These are phyloP conservation scores for Diaporthe velutina DNA, from an alignment of 2,329 filamentous ascomycete species.

Conservation along the genomic window DNA sequence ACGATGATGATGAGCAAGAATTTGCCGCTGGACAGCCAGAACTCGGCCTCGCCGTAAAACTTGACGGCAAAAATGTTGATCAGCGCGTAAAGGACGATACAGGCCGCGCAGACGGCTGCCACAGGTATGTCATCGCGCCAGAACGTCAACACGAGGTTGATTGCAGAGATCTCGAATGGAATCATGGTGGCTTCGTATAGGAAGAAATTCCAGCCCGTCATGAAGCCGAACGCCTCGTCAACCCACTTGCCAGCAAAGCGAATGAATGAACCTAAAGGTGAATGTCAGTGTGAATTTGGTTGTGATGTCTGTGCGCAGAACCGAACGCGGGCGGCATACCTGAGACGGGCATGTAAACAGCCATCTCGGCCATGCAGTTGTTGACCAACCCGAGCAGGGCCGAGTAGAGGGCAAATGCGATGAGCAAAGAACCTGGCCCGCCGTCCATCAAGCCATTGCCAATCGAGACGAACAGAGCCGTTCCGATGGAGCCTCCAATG, in stretches of 20 bases:
- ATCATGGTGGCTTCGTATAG: slow-evolving; percentile 57
- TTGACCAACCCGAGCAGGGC: slow-evolving; percentile 71
- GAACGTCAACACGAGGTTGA: slow-evolving; percentile 58
- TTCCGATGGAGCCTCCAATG: slow-evolving; percentile 70
- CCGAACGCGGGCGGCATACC: slow-evolving; percentile 44
- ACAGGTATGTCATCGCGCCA: slow-evolving; percentile 60
- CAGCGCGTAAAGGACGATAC: slow-evolving; percentile 64
- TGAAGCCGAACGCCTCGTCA: slow-evolving; percentile 74
- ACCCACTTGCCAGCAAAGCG: slow-evolving; percentile 75
- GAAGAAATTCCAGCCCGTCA: slow-evolving; percentile 60
- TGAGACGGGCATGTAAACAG: slow-evolving; percentile 70
- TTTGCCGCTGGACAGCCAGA: slow-evolving; percentile 75
- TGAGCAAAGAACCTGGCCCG: slow-evolving; percentile 64
- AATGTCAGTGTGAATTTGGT: neutral
- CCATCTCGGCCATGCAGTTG: slow-evolving; percentile 77
- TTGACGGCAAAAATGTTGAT: slow-evolving; percentile 76
- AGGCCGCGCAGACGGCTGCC: slow-evolving; percentile 67
- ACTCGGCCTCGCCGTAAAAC: slow-evolving; percentile 79
- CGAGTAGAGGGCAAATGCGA: slow-evolving; percentile 70
- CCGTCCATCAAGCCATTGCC: slow-evolving; percentile 63
- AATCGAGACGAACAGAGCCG: slow-evolving; percentile 72
- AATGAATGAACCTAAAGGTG: slow-evolving; percentile 64
- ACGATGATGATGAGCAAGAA: slow-evolving; percentile 76
- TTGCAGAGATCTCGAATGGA: slow-evolving; percentile 56
- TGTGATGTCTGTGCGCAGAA: too few species aligned